A percentile compares a stretch with the other conserved stretches of the same genome.
Evolutionary conservation across 176 grass and related monocot genomes (phyloP).

Genomic region (Eragrostis nindensis): DNA sequence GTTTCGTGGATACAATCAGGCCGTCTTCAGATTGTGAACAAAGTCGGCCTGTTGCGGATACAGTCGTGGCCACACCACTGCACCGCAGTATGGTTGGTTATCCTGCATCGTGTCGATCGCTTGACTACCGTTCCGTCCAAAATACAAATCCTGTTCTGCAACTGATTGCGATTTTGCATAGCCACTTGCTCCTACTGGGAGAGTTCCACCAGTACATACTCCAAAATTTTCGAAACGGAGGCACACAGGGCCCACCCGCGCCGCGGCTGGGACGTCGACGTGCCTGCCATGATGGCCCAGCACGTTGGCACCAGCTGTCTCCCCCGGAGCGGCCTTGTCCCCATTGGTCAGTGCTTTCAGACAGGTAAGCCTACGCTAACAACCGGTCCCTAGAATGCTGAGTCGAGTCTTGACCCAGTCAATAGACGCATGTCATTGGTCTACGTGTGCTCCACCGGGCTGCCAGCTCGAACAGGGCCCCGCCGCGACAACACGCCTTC

Average conservation of each 20-base stretch:
- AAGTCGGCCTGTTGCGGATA: too few relatives aligned
- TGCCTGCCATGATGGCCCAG: slow-evolving; percentile 23
- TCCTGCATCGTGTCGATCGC: neutral
- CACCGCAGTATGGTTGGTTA: too few relatives aligned
- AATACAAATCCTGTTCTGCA: neutral
- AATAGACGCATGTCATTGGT: neutral
- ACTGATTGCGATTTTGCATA: neutral
- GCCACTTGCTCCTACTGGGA: neutral
- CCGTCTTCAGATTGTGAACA: too few relatives aligned
- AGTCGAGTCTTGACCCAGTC: neutral
- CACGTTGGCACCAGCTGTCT: slow-evolving; percentile 22
- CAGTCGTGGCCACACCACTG: too few relatives aligned
- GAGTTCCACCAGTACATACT: neutral
- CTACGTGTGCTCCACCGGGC: neutral
- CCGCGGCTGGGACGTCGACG: neutral
- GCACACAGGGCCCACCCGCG: neutral
- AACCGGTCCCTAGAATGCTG: neutral
- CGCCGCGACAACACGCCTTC: neutral
- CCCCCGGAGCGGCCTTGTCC: neutral
- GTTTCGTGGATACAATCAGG: too few relatives aligned
- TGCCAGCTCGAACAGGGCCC: neutral
- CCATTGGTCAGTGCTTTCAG: neutral
- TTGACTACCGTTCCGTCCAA: neutral
- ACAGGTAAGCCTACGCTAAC: slow-evolving; percentile 41
- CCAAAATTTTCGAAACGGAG: neutral